Conservation (phyloP, 2,329 filamentous ascomycete species). For the Diaporthe citrichinensis region DNA sequence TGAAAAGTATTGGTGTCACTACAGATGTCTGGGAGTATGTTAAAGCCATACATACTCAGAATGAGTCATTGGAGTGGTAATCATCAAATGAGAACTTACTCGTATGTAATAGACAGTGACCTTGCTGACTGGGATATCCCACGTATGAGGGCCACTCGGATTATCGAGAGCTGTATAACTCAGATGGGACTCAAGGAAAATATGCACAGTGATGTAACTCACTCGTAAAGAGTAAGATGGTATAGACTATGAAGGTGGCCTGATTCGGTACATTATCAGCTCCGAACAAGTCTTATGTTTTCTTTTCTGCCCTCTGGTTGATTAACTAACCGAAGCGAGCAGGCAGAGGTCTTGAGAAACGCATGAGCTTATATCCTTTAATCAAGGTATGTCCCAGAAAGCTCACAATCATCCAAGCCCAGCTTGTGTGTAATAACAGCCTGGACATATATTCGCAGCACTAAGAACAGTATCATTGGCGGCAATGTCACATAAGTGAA, state of each 20-base stretch:
- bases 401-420: not conserved
- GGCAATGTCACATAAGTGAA: constrained; percentile 6
- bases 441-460: not conserved
- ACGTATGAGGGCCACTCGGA: not conserved
- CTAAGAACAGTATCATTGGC: not conserved
- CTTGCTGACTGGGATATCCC: not conserved
- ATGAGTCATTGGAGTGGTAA: not conserved
- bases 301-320: not conserved
- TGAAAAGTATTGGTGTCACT: not conserved
- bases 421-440: not conserved
- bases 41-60: not conserved
- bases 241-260: not conserved
- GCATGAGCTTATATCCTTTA: not conserved
- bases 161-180: not conserved
- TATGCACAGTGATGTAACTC: not conserved
- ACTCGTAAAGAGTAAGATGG: not conserved
- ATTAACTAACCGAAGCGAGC: not conserved
- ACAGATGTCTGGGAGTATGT: not conserved
- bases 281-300: not conserved
- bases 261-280: not conserved
- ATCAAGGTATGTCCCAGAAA: not conserved
- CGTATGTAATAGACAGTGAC: not conserved
- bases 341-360: not conserved
- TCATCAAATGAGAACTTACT: not conserved
- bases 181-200: not conserved